Conservation (phyloP, 345 rosid species). For the Abelmoschus esculentus region DNA sequence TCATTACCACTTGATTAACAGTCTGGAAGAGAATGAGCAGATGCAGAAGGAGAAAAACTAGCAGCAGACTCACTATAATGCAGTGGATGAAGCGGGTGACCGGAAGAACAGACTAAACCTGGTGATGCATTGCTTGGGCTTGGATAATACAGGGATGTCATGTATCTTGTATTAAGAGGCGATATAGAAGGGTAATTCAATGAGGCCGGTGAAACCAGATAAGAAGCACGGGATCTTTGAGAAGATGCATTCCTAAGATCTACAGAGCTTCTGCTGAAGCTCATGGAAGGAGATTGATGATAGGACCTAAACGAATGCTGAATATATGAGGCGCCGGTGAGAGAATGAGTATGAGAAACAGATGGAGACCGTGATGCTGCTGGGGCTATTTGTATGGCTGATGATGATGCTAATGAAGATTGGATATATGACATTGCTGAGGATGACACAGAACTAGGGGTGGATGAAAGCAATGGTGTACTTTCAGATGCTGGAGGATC, state of each 20-base stretch:
- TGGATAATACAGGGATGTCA: constrained; percentile 44
- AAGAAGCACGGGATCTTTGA: constrained; percentile 56
- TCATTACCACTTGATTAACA: constrained; percentile 18
- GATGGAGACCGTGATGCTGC: constrained; percentile 36
- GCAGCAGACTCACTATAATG: constrained; percentile 75
- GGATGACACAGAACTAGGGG: constrained; percentile 43
- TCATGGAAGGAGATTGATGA: constrained; percentile 50
- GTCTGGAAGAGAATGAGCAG: constrained; percentile 91
- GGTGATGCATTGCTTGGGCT: constrained; percentile 76
- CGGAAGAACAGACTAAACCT: constrained; percentile 40
- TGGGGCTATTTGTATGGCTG: constrained; percentile 58
- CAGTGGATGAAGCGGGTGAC: constrained; percentile 43
- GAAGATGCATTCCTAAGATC: constrained; percentile 70
- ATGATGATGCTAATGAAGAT: constrained; percentile 53
- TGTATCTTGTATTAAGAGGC: constrained; percentile 55
- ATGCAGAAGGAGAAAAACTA: constrained; percentile 80
- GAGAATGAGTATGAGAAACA: constrained; percentile 40
- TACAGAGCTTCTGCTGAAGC: constrained; percentile 51
- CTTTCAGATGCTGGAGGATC: constrained; percentile 83
- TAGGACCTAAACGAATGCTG: constrained; percentile 53
- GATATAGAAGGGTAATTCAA: constrained; percentile 68
- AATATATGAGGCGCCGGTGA: constrained; percentile 45
- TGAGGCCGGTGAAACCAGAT: constrained; percentile 62
- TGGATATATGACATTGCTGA: constrained; percentile 56
- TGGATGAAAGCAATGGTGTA: constrained; percentile 76